These are phyloP conservation scores for Sporothrix curviconia DNA, from an alignment of 2,329 filamentous ascomycete species.

Conservation along the genomic window DNA sequence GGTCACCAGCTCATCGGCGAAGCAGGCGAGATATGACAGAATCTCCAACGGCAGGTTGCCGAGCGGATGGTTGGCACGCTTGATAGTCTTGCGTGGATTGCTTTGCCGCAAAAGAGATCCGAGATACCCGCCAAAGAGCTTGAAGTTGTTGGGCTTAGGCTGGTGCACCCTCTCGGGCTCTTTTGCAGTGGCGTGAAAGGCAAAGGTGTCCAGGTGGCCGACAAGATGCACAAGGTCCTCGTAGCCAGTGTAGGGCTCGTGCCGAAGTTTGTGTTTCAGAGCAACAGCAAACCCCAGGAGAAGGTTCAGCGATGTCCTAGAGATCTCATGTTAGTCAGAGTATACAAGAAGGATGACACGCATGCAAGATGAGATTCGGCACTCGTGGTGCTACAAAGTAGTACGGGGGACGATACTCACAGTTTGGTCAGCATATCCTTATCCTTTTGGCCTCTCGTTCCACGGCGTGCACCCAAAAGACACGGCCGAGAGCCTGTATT, in stretches of 20 bases:
- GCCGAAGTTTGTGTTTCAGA: constrained; percentile 67
- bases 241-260: constrained; percentile 65
- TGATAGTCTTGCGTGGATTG: constrained; percentile 64
- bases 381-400: neutral
- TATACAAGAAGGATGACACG: neutral
- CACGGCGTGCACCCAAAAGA: constrained; percentile 73
- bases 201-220: constrained; percentile 60
- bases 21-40: constrained; percentile 56
- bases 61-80: constrained; percentile 58
- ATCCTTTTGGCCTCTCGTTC: constrained; percentile 59
- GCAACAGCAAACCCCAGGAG: constrained; percentile 62
- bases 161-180: constrained; percentile 32
- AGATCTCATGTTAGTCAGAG: constrained; percentile 2
- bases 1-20: constrained; percentile 50
- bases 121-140: constrained; percentile 55
- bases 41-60: constrained; percentile 69
- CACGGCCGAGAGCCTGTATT: constrained; percentile 61
- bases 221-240: constrained; percentile 58
- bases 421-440: constrained; percentile 62
- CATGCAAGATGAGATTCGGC: constrained; percentile 10
- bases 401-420: constrained; percentile 16
- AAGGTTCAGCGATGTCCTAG: constrained; percentile 56
- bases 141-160: constrained; percentile 34
- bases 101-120: constrained; percentile 63
- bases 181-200: constrained; percentile 37